Evolutionary conservation across 768 basidiomycete species (phyloP).

Genomic region (Lactifluus piperatus): DNA sequence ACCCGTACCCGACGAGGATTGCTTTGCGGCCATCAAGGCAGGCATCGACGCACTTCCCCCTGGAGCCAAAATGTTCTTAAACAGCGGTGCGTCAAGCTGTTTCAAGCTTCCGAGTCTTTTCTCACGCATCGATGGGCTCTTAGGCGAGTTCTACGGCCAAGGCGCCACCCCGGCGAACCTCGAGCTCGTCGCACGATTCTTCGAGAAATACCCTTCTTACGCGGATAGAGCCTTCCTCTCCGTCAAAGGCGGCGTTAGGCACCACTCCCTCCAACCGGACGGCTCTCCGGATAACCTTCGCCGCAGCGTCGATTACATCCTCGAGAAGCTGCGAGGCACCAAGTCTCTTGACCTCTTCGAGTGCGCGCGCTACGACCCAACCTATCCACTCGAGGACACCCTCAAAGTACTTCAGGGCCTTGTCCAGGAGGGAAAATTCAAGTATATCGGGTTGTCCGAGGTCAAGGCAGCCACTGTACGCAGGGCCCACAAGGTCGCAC

Average conservation of each 20-base stretch:
- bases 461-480: constrained; percentile 39
- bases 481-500: constrained; percentile 39
- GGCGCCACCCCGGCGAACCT: constrained; percentile 36
- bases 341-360: constrained; percentile 57
- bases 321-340: constrained; percentile 37
- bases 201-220: constrained; percentile 36
- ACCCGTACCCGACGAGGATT: constrained; percentile 45
- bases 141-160: constrained; percentile 51
- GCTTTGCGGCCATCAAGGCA: constrained; percentile 53
- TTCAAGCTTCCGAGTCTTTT: neutral
- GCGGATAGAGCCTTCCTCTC: constrained; percentile 39
- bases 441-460: constrained; percentile 54
- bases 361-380: constrained; percentile 39
- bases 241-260: constrained; percentile 33
- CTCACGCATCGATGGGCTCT: neutral
- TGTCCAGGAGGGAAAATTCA: constrained; percentile 46
- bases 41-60: constrained; percentile 35
- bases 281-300: constrained; percentile 36
- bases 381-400: constrained; percentile 37
- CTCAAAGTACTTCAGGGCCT: constrained; percentile 36
- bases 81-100: constrained; percentile 33
- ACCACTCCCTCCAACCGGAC: constrained; percentile 16
- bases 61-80: constrained; percentile 41
- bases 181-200: constrained; percentile 42
- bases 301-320: constrained; percentile 39